Evolutionary conservation across 768 basidiomycete species (phyloP).

Genomic region (Candolleomyces eurysporus): DNA sequence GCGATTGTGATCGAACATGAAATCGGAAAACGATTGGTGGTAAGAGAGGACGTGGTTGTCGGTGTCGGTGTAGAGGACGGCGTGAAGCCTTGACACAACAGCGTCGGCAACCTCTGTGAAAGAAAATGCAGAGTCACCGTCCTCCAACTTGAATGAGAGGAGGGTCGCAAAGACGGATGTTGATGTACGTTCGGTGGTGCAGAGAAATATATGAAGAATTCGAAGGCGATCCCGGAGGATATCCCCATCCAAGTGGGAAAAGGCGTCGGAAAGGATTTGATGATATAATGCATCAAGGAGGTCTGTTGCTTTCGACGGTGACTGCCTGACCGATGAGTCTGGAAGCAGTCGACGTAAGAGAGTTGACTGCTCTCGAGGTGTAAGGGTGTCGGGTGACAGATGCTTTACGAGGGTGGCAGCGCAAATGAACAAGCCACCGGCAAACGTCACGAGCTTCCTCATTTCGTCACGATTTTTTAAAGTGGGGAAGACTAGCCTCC

Average conservation of each 20-base stretch:
- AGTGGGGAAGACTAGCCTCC: background rate
- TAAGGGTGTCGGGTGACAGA: background rate
- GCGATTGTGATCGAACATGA: constrained; percentile 7
- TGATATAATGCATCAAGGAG: constrained; percentile 7
- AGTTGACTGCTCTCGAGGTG: constrained; percentile 2
- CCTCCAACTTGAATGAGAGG: background rate
- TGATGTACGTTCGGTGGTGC: background rate
- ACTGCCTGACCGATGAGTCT: background rate
- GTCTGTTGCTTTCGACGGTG: background rate
- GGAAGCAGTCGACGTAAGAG: background rate
- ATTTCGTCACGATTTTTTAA: constrained; percentile 1
- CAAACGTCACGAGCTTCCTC: background rate
- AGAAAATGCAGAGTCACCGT: background rate
- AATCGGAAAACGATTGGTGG: constrained; percentile 15
- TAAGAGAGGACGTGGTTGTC: constrained; percentile 7
- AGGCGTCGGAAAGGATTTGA: constrained; percentile 7
- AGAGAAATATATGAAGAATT: constrained; percentile 13
- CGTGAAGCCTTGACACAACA: constrained; percentile 7
- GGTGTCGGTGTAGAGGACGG: constrained; percentile 9
- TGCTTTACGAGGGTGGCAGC: constrained; percentile 13
- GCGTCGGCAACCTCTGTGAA: background rate
- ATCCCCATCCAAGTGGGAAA: background rate
- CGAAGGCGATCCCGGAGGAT: background rate
- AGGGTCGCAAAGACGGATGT: constrained; percentile 7
- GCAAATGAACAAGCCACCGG: constrained; percentile 14